Conservation (phyloP, 1,284 basidiomycete species). For the Marasmius oreades region DNA sequence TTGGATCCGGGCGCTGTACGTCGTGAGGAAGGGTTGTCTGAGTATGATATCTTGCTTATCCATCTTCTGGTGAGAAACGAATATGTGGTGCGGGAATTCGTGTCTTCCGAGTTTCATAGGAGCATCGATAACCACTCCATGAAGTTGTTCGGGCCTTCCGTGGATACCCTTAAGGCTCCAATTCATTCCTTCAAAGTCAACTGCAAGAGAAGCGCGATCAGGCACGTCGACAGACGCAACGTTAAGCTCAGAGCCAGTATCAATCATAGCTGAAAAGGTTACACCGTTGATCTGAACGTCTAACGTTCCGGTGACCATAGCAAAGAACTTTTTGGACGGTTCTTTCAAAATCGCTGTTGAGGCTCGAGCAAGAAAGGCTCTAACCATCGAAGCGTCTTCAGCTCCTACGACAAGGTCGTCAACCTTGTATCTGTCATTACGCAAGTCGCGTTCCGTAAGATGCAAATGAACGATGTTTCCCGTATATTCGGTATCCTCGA, state of each 20-base stretch:
- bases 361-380: background rate
- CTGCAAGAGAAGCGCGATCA: conserved; percentile 6
- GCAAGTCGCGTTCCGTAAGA: background rate
- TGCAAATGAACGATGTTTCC: background rate
- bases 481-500: background rate
- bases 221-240: conserved; percentile 12
- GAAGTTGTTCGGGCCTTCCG: conserved; percentile 18
- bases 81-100: conserved; percentile 28
- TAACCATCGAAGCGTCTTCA: background rate
- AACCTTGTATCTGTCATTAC: background rate
- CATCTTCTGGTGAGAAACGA: conserved; percentile 16
- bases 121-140: conserved; percentile 21
- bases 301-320: conserved; percentile 10
- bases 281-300: conserved; percentile 1
- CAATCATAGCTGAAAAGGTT: conserved; percentile 16
- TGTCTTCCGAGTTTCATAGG: conserved; percentile 19
- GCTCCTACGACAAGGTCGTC: background rate
- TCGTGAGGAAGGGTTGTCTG: conserved; percentile 27
- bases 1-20: conserved; percentile 20
- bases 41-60: conserved; percentile 22
- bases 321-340: conserved; percentile 4
- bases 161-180: conserved; percentile 28
- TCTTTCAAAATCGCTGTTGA: background rate
- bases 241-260: conserved; percentile 24
- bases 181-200: conserved; percentile 24